A percentile compares a stretch with the other conserved stretches of the same genome.
These are phyloP conservation scores for Colletotrichum tamarilloi DNA, from an alignment of 2,329 filamentous ascomycete species.

Conservation along the genomic window DNA sequence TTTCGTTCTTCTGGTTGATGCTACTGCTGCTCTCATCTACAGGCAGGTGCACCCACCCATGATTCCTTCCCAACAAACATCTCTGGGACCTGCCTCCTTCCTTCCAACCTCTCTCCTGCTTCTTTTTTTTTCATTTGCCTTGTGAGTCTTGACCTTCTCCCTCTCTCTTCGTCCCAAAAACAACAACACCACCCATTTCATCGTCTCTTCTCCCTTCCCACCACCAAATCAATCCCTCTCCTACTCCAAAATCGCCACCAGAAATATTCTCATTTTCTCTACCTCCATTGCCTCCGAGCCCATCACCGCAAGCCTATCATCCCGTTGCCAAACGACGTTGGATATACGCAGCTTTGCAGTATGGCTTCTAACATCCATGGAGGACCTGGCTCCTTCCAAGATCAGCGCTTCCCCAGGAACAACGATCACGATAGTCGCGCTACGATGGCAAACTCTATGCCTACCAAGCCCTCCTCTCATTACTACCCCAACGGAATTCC, in stretches of 20 bases:
- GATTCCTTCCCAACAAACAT: background rate
- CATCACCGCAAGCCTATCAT: background rate
- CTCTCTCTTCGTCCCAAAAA: background rate
- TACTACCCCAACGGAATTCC: slow-evolving; percentile 51
- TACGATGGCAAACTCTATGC: background rate
- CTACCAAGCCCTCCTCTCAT: slow-evolving; percentile 26
- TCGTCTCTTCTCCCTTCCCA: background rate
- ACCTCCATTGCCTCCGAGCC: background rate
- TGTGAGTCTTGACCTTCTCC: background rate
- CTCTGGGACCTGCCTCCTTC: background rate
- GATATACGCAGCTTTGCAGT: background rate
- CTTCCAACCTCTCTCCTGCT: background rate
- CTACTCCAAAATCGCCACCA: background rate
- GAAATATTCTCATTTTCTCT: background rate
- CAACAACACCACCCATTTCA: background rate
- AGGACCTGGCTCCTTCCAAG: background rate
- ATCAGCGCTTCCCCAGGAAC: background rate
- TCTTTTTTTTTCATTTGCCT: background rate
- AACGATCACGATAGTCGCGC: background rate
- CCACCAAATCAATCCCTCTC: background rate
- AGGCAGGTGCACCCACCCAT: background rate
- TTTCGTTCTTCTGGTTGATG: background rate
- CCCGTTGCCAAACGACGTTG: background rate
- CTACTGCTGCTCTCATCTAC: background rate
- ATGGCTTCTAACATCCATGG: slow-evolving; percentile 15